Conservation (phyloP, 352 stramenopile genomes). For the Peronospora belbahrii region DNA sequence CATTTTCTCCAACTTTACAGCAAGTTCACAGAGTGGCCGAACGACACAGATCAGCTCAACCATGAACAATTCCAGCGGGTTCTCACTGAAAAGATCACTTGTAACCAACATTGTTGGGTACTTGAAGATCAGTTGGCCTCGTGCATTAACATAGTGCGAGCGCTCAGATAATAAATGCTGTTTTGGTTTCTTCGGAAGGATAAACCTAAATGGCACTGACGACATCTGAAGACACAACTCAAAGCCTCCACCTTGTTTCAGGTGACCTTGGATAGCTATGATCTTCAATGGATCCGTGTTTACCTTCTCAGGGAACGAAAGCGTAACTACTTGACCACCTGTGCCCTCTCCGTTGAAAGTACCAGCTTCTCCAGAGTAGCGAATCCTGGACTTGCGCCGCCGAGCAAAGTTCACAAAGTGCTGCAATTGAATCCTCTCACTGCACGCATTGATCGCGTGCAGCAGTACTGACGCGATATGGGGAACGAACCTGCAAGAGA, state of each 20-base stretch:
- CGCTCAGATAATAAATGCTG: conserved; percentile 51
- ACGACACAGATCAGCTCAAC: conserved; percentile 83
- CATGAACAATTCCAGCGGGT: conserved; percentile 82
- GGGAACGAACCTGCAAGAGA: conserved; percentile 36
- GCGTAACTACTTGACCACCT: conserved; percentile 74
- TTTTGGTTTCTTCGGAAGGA: conserved; percentile 50
- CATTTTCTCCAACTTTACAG: conserved; percentile 75
- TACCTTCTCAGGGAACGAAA: conserved; percentile 83
- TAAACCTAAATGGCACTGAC: conserved; percentile 58
- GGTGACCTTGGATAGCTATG: conserved; percentile 66
- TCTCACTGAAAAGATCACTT: conserved; percentile 71
- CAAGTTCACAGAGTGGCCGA: conserved; percentile 77
- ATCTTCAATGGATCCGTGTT: conserved; percentile 77
- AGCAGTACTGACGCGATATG: conserved; percentile 73
- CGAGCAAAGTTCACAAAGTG: conserved; percentile 85
- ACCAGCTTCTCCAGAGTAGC: conserved; percentile 72
- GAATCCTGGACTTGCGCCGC: conserved; percentile 71
- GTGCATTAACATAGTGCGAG: conserved; percentile 66
- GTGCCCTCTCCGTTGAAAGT: conserved; percentile 44
- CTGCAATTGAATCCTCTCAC: conserved; percentile 77
- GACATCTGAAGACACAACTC: conserved; percentile 69
- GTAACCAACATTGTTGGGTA: conserved; percentile 62
- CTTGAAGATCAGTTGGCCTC: conserved; percentile 73
- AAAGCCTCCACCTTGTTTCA: conserved; percentile 70
- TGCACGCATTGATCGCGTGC: conserved; percentile 79